Evolutionary conservation across 768 basidiomycete species (phyloP), one percentile per base, ranked within the genome.

Genomic region (Trametes cinnabarina): DNA sequence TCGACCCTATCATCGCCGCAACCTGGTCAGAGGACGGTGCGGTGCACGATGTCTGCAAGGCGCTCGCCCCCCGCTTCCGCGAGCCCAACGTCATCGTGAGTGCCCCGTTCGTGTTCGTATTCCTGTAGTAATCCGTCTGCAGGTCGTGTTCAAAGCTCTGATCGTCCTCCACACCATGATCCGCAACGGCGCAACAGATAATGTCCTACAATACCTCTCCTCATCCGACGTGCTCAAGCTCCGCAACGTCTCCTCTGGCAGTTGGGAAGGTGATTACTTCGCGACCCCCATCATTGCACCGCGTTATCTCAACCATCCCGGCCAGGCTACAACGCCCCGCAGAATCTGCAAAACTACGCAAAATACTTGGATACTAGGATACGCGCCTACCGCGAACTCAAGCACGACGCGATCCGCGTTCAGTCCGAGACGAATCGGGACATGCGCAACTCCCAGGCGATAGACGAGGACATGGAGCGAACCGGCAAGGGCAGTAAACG

Each of bases 91-190:
- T 86, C 15, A 84, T 95, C 47, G 94, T 96, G 67, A 68, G 90
- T 75, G 47, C 57, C 34, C 47, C 51, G 22, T 58, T 26, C 39
- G 39, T 40, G 20, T 11, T 51, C 22, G n/a, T 41, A 15, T 30
- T 11, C 34, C 39, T 25, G 32, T 55, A 41, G 17, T 28, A 57
- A 51, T 50, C 55, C 35, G 3, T 17, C 55, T 20, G 28, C 66
- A 97, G 94, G 82, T 98, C 63, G 94, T 92, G n/a, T 98, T 98
- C 84, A 99, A 99, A 70, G 94, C 94, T 0, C 78, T 98, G 64
- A 88, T 99, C 65, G 92, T 96, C 3, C 77, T 98, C 7, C 97
- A 99, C 71, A 92, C 87, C 30, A 94, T 99, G 92, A 91, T 98
- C 70, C 86, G 97, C 25, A 93, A 92, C 60, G 97, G 97, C n/a